These are phyloP conservation scores for Stylosanthes scabra DNA, from an alignment of 331 rosid genomes.

Conservation along the genomic window DNA sequence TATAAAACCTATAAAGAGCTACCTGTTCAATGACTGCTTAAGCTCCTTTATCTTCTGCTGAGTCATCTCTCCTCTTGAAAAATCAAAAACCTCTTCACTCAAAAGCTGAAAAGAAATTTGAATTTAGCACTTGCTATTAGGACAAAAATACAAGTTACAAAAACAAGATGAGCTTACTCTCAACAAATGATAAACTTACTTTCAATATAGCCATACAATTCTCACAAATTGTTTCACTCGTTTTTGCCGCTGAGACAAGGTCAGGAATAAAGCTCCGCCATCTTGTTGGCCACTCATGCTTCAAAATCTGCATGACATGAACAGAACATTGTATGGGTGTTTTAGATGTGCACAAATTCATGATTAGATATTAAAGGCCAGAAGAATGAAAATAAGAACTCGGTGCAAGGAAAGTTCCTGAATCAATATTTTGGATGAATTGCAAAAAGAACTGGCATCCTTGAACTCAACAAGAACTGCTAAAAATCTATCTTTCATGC, in stretches of 20 bases:
- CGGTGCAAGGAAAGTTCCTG: background rate
- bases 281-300: slow-evolving; percentile 98
- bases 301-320: slow-evolving; percentile 70
- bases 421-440: slow-evolving; percentile 3
- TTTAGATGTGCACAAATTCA: background rate
- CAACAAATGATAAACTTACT: slow-evolving; percentile 67
- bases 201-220: slow-evolving; percentile 98
- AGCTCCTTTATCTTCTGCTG: slow-evolving; percentile 97
- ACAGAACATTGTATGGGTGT: slow-evolving; percentile 27
- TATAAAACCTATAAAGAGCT: slow-evolving; percentile 26
- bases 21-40: slow-evolving; percentile 96
- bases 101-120: slow-evolving; percentile 66
- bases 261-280: slow-evolving; percentile 98
- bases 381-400: slow-evolving; percentile 20
- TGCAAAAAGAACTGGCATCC: background rate
- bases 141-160: slow-evolving; percentile 13
- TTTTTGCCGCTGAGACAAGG: slow-evolving; percentile 93
- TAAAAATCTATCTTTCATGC: too few relatives aligned
- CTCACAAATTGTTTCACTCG: slow-evolving; percentile 99
- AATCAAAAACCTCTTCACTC: slow-evolving; percentile 99
- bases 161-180: slow-evolving; percentile 59
- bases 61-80: slow-evolving; percentile 99
- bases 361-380: background rate
- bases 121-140: slow-evolving; percentile 33
- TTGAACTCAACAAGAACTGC: too few relatives aligned